Conservation (phyloP, 768 basidiomycete genomes). For the Mycena latifolia region DNA sequence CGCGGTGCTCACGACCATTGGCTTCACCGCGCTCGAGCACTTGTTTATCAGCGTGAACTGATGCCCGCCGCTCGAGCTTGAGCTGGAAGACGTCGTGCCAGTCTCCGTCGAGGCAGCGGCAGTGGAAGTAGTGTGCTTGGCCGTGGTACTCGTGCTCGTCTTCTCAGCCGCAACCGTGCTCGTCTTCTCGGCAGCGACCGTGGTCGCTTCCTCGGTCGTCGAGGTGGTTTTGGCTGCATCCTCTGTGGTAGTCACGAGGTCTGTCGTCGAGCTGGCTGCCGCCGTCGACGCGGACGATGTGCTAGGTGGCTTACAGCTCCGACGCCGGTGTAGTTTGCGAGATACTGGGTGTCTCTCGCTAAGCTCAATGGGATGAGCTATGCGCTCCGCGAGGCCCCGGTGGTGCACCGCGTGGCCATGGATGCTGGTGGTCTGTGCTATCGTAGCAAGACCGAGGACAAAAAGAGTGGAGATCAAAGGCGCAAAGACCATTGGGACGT, state of each 20-base stretch:
- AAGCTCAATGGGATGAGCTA: slow-evolving; percentile 5
- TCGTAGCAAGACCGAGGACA: slow-evolving; percentile 12
- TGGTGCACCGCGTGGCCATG: slow-evolving; percentile 16
- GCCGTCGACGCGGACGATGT: background rate
- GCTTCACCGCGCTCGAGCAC: slow-evolving; percentile 28
- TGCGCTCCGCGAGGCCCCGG: slow-evolving; percentile 16
- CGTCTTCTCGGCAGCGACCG: too few relatives aligned
- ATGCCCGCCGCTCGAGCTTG: slow-evolving; percentile 23
- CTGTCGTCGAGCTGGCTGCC: background rate
- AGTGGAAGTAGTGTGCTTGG: background rate
- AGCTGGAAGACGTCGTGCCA: background rate
- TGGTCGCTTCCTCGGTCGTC: background rate
- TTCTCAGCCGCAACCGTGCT: slow-evolving; percentile 4
- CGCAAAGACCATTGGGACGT: slow-evolving; percentile 17
- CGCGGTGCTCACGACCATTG: slow-evolving; percentile 31
- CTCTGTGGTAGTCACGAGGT: background rate
- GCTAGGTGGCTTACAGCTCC: slow-evolving; percentile 14
- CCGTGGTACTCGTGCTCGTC: slow-evolving; percentile 1
- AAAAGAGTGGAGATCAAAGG: slow-evolving; percentile 26
- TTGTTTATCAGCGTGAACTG: slow-evolving; percentile 29
- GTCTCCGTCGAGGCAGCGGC: background rate
- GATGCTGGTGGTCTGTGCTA: slow-evolving; percentile 1
- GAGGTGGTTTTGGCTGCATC: too few relatives aligned
- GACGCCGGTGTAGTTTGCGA: slow-evolving; percentile 19
- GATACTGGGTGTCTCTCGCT: slow-evolving; percentile 1